Conservation (phyloP, 2,329 filamentous ascomycete species). For the Chrysoporthe austroafricana region DNA sequence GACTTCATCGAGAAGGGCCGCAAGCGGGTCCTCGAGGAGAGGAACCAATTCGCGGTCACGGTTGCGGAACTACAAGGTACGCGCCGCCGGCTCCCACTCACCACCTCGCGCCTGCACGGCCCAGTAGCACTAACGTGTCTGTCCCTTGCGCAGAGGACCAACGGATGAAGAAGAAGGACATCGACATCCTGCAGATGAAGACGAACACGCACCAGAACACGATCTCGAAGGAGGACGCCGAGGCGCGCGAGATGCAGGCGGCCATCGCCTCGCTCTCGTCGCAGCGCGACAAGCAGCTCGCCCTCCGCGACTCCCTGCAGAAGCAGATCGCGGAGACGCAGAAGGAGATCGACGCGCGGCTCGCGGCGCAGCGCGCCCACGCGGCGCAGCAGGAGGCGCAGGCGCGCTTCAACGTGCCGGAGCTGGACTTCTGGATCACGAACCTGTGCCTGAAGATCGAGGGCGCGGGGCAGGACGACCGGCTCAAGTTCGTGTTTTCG, state of each 20-base stretch:
- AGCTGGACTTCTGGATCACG: slow-evolving; percentile 94
- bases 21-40: slow-evolving; percentile 87
- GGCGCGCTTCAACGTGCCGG: slow-evolving; percentile 85
- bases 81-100: slow-evolving; percentile 29
- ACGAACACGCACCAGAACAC: slow-evolving; percentile 72
- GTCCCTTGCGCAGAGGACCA: slow-evolving; percentile 71
- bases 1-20: slow-evolving; percentile 90
- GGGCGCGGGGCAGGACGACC: slow-evolving; percentile 80
- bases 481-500: slow-evolving; percentile 86
- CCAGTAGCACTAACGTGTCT: slow-evolving; percentile 1
- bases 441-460: slow-evolving; percentile 89
- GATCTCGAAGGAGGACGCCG: slow-evolving; percentile 75
- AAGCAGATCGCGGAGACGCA: slow-evolving; percentile 70
- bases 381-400: slow-evolving; percentile 80
- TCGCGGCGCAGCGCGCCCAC: slow-evolving; percentile 74
- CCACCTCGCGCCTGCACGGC: slow-evolving; percentile 9
- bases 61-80: slow-evolving; percentile 87
- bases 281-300: slow-evolving; percentile 65
- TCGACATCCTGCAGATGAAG: slow-evolving; percentile 79
- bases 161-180: slow-evolving; percentile 84
- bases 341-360: slow-evolving; percentile 67
- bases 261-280: slow-evolving; percentile 61
- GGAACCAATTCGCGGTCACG: slow-evolving; percentile 91
- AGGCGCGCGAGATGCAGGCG: slow-evolving; percentile 74
- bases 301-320: slow-evolving; percentile 59